A percentile compares a stretch with the other conserved stretches of the same genome.
phyloP scores from a whole-genome alignment of 345 rosid species.

The Ricinus communis region DNA sequence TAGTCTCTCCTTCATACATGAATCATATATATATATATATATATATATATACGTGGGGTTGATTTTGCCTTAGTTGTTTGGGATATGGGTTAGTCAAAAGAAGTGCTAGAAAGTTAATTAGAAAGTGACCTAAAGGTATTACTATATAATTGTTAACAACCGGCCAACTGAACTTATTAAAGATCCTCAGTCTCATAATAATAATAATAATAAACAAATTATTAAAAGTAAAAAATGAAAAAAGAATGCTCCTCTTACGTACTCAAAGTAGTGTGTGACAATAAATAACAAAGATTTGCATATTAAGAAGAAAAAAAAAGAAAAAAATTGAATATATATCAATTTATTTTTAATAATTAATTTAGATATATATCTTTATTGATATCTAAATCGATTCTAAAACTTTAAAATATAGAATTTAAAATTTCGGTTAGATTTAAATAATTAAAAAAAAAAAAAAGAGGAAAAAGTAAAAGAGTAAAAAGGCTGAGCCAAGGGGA shows the following conservation, averaged over 20 bases:
- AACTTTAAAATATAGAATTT: too few relatives aligned
- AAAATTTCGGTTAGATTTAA: too few relatives aligned
- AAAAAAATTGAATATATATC: too few relatives aligned
- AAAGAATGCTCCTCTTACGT: too few relatives aligned
- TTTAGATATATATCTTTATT: too few relatives aligned
- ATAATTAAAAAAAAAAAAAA: too few relatives aligned
- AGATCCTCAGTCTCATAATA: neutral
- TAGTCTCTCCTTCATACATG: too few relatives aligned
- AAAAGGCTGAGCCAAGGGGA: neutral
- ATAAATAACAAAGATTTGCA: neutral
- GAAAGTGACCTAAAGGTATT: slow-evolving; percentile 6
- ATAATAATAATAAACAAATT: neutral
- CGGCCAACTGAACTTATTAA: slow-evolving; percentile 1
- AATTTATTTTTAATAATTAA: too few relatives aligned
- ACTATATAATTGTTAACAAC: neutral
- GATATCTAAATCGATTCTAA: too few relatives aligned
- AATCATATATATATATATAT: too few relatives aligned
- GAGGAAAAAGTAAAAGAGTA: neutral
- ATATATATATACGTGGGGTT: too few relatives aligned
- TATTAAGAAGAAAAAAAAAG: too few relatives aligned
- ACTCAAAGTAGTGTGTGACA: slow-evolving; percentile 8
- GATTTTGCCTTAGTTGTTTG: neutral
- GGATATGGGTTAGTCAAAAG: neutral
- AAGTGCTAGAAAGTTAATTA: neutral
- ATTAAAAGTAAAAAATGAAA: neutral